Conservation (phyloP, 805 yeast species). For the Candida rishiriensis region DNA sequence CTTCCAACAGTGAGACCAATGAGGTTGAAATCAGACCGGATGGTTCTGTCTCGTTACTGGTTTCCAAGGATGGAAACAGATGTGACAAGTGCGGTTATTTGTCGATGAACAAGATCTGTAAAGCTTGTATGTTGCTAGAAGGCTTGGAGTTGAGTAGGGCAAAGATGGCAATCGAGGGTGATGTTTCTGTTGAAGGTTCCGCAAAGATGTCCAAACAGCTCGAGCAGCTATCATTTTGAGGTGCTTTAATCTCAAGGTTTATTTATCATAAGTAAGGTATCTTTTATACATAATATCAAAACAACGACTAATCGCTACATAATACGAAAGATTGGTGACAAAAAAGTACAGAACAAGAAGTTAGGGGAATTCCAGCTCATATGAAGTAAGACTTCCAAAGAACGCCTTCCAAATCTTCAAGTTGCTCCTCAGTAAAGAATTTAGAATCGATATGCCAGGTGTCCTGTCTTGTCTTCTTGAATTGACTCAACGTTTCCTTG, state of each 20-base stretch:
- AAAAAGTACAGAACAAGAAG: too few relatives aligned
- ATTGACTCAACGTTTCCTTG: conserved; percentile 72
- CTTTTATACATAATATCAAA: too few relatives aligned
- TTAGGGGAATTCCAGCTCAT: conserved; percentile 23
- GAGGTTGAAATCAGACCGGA: conserved; percentile 55
- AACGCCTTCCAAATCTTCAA: conserved; percentile 92
- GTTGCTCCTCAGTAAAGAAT: conserved; percentile 69
- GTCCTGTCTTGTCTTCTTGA: conserved; percentile 89
- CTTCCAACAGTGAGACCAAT: conserved; percentile 32
- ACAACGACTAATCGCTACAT: too few relatives aligned
- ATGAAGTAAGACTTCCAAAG: conserved; percentile 90
- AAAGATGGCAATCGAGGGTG: conserved; percentile 52
- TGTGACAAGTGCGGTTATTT: conserved; percentile 91
- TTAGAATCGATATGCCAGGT: conserved; percentile 91
- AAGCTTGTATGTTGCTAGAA: conserved; percentile 84
- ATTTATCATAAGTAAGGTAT: too few relatives aligned
- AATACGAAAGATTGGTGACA: background rate
- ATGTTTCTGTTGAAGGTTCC: conserved; percentile 51
- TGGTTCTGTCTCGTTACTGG: conserved; percentile 52
- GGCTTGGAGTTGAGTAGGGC: conserved; percentile 80
- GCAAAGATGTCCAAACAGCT: conserved; percentile 57
- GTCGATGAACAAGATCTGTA: conserved; percentile 83
- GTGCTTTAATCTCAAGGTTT: background rate
- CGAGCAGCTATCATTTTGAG: conserved; percentile 59
- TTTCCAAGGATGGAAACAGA: conserved; percentile 52